These are phyloP conservation scores for Spinacia oleracea DNA, from an alignment of 179 eudicot genomes.

Conservation along the genomic window DNA sequence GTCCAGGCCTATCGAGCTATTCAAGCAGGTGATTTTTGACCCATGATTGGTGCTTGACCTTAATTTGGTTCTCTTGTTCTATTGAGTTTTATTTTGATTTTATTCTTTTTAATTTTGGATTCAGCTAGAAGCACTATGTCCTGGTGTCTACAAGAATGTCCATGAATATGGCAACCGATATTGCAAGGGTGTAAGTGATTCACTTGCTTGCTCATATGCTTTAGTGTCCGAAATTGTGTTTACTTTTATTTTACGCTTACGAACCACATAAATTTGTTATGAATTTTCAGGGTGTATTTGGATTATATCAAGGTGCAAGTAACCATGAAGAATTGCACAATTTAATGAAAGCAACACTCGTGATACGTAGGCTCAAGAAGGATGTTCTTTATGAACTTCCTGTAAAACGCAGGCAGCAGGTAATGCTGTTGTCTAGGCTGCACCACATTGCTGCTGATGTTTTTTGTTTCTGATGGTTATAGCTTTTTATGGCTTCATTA, in stretches of 20 bases:
- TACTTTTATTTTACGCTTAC: neutral
- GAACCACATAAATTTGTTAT: neutral
- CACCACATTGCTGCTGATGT: neutral
- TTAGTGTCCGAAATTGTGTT: neutral
- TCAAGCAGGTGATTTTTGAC: slow-evolving; percentile 69
- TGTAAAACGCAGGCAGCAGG: slow-evolving; percentile 97
- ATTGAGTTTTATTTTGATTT: neutral
- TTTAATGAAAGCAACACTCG: slow-evolving; percentile 89
- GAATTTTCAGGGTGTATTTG: slow-evolving; percentile 73
- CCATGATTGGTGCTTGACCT: slow-evolving; percentile 4
- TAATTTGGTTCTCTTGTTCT: neutral
- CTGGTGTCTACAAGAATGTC: slow-evolving; percentile 80
- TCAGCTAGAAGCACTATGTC: slow-evolving; percentile 94
- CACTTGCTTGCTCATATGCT: slow-evolving; percentile 12
- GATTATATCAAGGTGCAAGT: slow-evolving; percentile 95
- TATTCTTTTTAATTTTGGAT: slow-evolving; percentile 14
- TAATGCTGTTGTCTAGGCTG: slow-evolving; percentile 25
- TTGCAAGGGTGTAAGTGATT: slow-evolving; percentile 93
- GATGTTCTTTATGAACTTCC: slow-evolving; percentile 97
- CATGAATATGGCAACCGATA: slow-evolving; percentile 94
- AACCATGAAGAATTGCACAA: slow-evolving; percentile 97
- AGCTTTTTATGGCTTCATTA: neutral
- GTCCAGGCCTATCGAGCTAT: slow-evolving; percentile 90
- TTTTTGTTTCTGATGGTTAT: slow-evolving; percentile 6
- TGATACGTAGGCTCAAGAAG: slow-evolving; percentile 97